A percentile compares a stretch with the other conserved stretches of the same genome.
These are phyloP conservation scores for Trichoderma lentiforme DNA, from an alignment of 2,329 filamentous ascomycete genomes.

Conservation along the genomic window DNA sequence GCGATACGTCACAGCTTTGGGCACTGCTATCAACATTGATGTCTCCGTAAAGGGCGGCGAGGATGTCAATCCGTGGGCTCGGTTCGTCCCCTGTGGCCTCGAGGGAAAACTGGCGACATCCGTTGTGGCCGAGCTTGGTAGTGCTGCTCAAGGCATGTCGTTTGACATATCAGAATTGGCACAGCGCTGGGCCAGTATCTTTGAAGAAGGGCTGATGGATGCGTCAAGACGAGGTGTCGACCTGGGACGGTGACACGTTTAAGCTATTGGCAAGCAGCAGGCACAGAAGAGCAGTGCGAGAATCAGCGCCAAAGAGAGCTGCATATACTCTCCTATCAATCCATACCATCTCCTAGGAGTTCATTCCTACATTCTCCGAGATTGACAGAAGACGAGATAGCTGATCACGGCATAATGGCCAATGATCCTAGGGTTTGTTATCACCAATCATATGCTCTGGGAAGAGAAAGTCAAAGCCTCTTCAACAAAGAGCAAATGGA, in stretches of 20 bases:
- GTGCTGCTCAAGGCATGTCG: neutral
- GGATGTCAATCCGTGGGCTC: constrained; percentile 51
- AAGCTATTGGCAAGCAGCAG: neutral
- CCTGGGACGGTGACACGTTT: constrained; percentile 8
- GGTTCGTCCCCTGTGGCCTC: constrained; percentile 89
- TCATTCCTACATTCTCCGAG: neutral
- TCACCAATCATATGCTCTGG: neutral
- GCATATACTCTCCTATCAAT: neutral
- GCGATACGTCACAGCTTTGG: constrained; percentile 78
- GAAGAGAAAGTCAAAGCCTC: neutral
- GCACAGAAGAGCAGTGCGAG: neutral
- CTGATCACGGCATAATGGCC: neutral
- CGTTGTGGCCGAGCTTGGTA: constrained; percentile 53
- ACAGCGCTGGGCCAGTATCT: constrained; percentile 32
- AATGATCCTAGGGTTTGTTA: neutral
- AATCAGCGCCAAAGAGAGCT: neutral
- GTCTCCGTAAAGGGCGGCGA: constrained; percentile 49
- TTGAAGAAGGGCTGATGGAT: constrained; percentile 34
- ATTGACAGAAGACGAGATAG: neutral
- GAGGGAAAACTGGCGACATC: constrained; percentile 77
- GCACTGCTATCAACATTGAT: constrained; percentile 75
- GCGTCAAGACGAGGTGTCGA: constrained; percentile 25
- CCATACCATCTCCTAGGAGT: neutral
- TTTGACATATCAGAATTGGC: constrained; percentile 33
- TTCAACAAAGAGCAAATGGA: neutral